Conservation (phyloP, 805 yeast species). For the Starmerella asiatica region DNA sequence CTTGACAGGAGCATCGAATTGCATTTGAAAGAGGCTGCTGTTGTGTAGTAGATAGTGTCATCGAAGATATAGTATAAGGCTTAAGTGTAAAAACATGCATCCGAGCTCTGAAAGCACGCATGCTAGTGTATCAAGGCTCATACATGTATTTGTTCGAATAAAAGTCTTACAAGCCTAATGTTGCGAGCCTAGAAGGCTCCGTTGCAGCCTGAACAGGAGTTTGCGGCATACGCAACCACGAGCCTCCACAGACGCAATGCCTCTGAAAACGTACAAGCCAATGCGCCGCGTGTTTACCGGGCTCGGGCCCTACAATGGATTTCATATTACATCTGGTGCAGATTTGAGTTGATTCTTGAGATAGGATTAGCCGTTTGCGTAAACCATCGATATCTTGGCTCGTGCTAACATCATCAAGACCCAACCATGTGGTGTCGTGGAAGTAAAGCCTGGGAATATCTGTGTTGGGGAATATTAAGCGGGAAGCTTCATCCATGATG, state of each 20-base stretch:
- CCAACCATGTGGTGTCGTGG: constrained; percentile 56
- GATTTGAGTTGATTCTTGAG: constrained; percentile 29
- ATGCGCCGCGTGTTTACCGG: constrained; percentile 23
- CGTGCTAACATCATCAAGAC: constrained; percentile 24
- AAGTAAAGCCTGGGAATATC: constrained; percentile 45
- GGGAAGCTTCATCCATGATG: constrained; percentile 21
- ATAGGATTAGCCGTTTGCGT: constrained; percentile 28
- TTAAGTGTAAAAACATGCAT: no score
- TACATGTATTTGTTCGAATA: constrained; percentile 1
- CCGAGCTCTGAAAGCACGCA: no score
- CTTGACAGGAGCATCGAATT: constrained; percentile 1
- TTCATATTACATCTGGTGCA: constrained; percentile 45
- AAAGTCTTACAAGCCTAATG: constrained; percentile 2
- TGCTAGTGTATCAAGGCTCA: no score
- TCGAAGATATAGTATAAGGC: no score
- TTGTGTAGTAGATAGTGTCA: no score
- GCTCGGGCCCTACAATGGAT: constrained; percentile 31
- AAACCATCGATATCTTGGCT: constrained; percentile 25
- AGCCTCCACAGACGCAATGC: constrained; percentile 65
- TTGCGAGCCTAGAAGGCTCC: no score
- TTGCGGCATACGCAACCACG: constrained; percentile 34
- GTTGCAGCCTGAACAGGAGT: background rate
- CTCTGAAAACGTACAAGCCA: constrained; percentile 60
- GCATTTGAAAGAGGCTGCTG: no score
- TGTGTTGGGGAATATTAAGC: constrained; percentile 15